Evolutionary conservation across 2,329 filamentous ascomycete species (phyloP).

Genomic region (Clarireedia monteithiana): DNA sequence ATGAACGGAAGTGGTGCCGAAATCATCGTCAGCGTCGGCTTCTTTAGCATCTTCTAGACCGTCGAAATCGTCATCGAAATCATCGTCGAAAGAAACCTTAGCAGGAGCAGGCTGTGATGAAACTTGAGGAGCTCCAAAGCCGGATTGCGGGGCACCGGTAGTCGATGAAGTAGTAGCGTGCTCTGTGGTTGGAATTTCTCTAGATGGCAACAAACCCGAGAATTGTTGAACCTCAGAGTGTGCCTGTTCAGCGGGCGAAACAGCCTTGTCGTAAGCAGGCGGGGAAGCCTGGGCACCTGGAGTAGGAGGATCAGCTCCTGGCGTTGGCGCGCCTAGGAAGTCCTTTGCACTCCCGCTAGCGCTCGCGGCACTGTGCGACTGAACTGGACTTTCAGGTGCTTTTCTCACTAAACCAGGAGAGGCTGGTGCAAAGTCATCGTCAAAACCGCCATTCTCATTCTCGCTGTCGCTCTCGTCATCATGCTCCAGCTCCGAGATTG

Average conservation of each 20-base stretch:
- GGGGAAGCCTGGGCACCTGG: slow-evolving; percentile 50
- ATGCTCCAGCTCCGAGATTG: slow-evolving; percentile 76
- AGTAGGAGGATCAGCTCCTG: slow-evolving; percentile 38
- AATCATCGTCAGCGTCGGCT: slow-evolving; percentile 70
- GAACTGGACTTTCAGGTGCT: slow-evolving; percentile 16
- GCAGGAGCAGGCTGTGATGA: slow-evolving; percentile 30
- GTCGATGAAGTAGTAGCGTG: slow-evolving; percentile 21
- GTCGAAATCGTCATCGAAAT: slow-evolving; percentile 69
- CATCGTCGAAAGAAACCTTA: slow-evolving; percentile 60
- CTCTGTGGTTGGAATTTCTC: slow-evolving; percentile 40
- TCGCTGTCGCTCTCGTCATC: slow-evolving; percentile 81
- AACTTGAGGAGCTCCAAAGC: slow-evolving; percentile 19
- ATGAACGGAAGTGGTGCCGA: slow-evolving; percentile 58
- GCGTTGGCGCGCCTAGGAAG: slow-evolving; percentile 22
- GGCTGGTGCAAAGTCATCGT: slow-evolving; percentile 79
- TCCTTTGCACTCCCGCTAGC: slow-evolving; percentile 26
- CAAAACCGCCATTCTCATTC: slow-evolving; percentile 72
- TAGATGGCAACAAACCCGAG: slow-evolving; percentile 45
- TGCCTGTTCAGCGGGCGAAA: slow-evolving; percentile 34
- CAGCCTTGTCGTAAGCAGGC: slow-evolving; percentile 43
- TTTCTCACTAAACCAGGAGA: slow-evolving; percentile 27
- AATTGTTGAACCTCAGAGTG: slow-evolving; percentile 43
- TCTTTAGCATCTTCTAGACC: slow-evolving; percentile 80
- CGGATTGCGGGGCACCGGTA: slow-evolving; percentile 21
- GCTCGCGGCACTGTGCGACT: slow-evolving; percentile 18